Conservation (phyloP, 306 rosid genomes). For the Prunus mongolica region DNA sequence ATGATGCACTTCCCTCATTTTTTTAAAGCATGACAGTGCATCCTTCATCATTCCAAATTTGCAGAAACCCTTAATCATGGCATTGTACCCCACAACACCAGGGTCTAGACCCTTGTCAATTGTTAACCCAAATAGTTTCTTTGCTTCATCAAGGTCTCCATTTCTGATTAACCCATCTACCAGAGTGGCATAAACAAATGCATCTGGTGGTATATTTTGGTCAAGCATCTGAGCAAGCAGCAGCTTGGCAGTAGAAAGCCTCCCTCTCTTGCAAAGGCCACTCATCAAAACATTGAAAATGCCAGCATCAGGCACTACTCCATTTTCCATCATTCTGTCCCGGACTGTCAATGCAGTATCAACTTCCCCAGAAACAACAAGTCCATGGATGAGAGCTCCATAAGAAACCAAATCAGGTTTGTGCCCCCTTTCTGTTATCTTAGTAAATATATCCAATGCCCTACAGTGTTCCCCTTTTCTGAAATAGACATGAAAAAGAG, state of each 20-base stretch:
- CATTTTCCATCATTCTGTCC: conserved; percentile 68
- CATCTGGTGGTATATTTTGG: conserved; percentile 63
- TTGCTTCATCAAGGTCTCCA: conserved; percentile 59
- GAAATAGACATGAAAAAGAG: conserved; percentile 54
- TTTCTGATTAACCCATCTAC: conserved; percentile 70
- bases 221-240: conserved; percentile 76
- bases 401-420: conserved; percentile 65
- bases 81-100: conserved; percentile 68
- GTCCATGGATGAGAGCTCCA: conserved; percentile 81
- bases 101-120: conserved; percentile 51
- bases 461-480: conserved; percentile 54
- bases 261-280: conserved; percentile 76
- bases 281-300: conserved; percentile 79
- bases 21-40: conserved; percentile 49
- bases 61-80: conserved; percentile 83
- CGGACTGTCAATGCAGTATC: conserved; percentile 53
- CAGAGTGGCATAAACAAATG: conserved; percentile 63
- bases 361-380: conserved; percentile 52
- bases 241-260: conserved; percentile 59
- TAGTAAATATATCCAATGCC: conserved; percentile 60
- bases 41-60: conserved; percentile 68
- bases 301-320: conserved; percentile 67
- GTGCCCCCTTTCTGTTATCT: conserved; percentile 60
- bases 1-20: conserved; percentile 44
- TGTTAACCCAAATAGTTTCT: conserved; percentile 43